Evolutionary conservation across 1,139 yeast species (phyloP).

Genomic region (Pichia sp.): DNA sequence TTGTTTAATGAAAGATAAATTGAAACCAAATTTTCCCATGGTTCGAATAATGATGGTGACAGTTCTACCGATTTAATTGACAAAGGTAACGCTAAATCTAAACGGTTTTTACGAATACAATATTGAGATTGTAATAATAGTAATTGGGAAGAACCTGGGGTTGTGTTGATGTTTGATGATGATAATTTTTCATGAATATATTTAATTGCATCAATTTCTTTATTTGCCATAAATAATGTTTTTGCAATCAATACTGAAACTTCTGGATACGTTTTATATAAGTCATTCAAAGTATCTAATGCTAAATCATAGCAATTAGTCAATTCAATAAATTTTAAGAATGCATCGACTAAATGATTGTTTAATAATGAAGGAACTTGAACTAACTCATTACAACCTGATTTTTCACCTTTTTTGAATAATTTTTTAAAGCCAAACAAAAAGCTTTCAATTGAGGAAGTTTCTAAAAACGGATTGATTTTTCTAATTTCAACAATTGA

Average conservation of each 20-base stretch:
- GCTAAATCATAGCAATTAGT: slow-evolving; percentile 45
- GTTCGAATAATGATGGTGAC: slow-evolving; percentile 49
- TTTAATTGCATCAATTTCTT: slow-evolving; percentile 47
- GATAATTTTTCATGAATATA: slow-evolving; percentile 41
- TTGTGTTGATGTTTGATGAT: slow-evolving; percentile 10
- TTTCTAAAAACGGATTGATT: slow-evolving; percentile 53
- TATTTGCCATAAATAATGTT: slow-evolving; percentile 41
- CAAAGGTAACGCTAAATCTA: slow-evolving; percentile 48
- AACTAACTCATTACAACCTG: slow-evolving; percentile 54
- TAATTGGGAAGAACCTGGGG: slow-evolving; percentile 43
- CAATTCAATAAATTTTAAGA: slow-evolving; percentile 40
- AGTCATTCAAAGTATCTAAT: slow-evolving; percentile 38
- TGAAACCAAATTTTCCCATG: slow-evolving; percentile 49
- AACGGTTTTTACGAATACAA: slow-evolving; percentile 43
- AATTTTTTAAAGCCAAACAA: slow-evolving; percentile 44
- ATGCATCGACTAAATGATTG: slow-evolving; percentile 51
- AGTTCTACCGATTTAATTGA: slow-evolving; percentile 52
- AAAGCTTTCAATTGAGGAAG: slow-evolving; percentile 41
- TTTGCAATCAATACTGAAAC: slow-evolving; percentile 43
- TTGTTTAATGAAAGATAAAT: slow-evolving; percentile 47
- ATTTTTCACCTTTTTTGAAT: slow-evolving; percentile 49
- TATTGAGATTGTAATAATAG: slow-evolving; percentile 47
- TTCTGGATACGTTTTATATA: slow-evolving; percentile 37
- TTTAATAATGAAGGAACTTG: slow-evolving; percentile 52
- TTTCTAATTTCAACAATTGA: slow-evolving; percentile 56